A percentile compares a stretch with the other conserved stretches of the same genome.
These are phyloP conservation scores for Atkinsonella texensis DNA, from an alignment of 2,329 filamentous ascomycete genomes.

Conservation along the genomic window DNA sequence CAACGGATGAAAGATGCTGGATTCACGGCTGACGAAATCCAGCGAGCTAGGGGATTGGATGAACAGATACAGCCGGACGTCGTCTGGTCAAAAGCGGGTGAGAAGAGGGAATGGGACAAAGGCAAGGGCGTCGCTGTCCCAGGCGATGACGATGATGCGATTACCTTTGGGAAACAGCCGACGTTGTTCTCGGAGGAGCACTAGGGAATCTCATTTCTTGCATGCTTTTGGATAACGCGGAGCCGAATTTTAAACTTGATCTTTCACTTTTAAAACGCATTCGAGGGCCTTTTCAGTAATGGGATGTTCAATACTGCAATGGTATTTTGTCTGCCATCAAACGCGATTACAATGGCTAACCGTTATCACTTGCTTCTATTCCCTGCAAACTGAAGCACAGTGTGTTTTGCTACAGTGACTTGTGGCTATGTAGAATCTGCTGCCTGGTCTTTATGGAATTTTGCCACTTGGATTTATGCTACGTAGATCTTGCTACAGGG, in stretches of 20 bases:
- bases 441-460: too few species aligned
- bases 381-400: too few species aligned
- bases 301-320: neutral
- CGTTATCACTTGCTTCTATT: too few species aligned
- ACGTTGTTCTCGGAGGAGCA: constrained; percentile 8
- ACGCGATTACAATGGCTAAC: too few species aligned
- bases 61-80: constrained; percentile 50
- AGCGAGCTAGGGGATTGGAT: constrained; percentile 42
- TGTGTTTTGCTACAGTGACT: too few species aligned
- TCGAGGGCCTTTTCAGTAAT: neutral
- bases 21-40: constrained; percentile 63
- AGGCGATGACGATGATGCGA: neutral
- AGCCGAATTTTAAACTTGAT: neutral
- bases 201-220: constrained; percentile 1
- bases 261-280: neutral
- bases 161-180: neutral
- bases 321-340: too few species aligned
- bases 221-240: neutral
- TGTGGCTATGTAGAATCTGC: too few species aligned
- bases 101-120: constrained; percentile 49
- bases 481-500: too few species aligned
- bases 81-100: constrained; percentile 58
- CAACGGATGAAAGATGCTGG: constrained; percentile 66
- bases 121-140: constrained; percentile 29
- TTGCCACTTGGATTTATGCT: too few species aligned